Evolutionary conservation across 2,329 filamentous ascomycete genomes (phyloP), one percentile per base, ranked within the genome.

Genomic region (Thelonectria olida): DNA sequence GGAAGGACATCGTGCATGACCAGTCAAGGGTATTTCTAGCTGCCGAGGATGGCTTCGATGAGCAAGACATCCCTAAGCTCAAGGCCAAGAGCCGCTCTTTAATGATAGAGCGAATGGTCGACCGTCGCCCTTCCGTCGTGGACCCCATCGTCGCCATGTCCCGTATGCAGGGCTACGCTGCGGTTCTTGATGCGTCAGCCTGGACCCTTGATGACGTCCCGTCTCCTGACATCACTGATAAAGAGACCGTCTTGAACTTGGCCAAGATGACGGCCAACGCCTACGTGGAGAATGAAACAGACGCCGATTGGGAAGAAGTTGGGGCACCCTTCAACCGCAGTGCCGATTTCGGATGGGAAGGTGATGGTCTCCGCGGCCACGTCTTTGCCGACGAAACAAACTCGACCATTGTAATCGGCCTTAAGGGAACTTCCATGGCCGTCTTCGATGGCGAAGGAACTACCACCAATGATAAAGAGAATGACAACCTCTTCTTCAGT

Each of bases 381-480:
- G 89, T 99, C 57, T 98, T 95, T 79, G 90, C 92, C 15, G 93
- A 98, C 72, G 88, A 93, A 70, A 86, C 80, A 38, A 97, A 98
- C 76, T 87, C 87, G 34, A 98, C 95, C 1, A 85, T 98, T 54
- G 89, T 98, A 41, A 96, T 98, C 66, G 94, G 93, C 5, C 79
- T 99, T 58, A 99, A 99, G 79, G 96, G 95, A 54, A 97, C 94
- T 0, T 92, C 90, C 1, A 88, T 90, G 2, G 95, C 96, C 12
- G 89, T 98, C 4, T 98, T 97, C 74, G 95, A 98, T 75, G 96
- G 96, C n/a, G 92, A 95, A 36, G 95, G 94, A 52, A 98, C 96
- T 1, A 98, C 95, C 0, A 97, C 93, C 23, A 97, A 97, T 69
- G 96, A 99, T 80, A 99, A 99, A 80, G 83, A 94, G 72, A 99